Evolutionary conservation across 2,329 filamentous ascomycete species (phyloP).

Genomic region (Daldinia sp.): DNA sequence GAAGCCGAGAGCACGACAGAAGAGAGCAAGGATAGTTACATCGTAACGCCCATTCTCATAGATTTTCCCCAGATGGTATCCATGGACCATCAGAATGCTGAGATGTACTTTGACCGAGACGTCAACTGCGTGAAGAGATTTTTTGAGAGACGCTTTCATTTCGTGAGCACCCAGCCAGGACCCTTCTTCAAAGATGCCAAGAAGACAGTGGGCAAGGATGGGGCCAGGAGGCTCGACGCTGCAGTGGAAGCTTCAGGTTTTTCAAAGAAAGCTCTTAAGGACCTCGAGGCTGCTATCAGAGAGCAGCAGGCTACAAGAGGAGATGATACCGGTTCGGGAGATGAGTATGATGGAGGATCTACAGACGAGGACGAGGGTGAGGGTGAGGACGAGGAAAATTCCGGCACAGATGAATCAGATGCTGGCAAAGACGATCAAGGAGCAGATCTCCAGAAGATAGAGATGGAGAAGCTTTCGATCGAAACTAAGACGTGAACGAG

Average conservation of each 20-base stretch:
- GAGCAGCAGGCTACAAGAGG: slow-evolving; percentile 72
- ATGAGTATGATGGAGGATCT: slow-evolving; percentile 51
- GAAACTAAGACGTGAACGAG: slow-evolving; percentile 45
- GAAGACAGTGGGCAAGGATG: slow-evolving; percentile 76
- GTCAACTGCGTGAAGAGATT: slow-evolving; percentile 96
- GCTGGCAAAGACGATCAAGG: slow-evolving; percentile 41
- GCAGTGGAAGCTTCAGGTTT: slow-evolving; percentile 94
- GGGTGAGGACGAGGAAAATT: slow-evolving; percentile 52
- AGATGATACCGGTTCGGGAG: slow-evolving; percentile 54
- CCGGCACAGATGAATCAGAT: slow-evolving; percentile 50
- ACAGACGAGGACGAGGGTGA: slow-evolving; percentile 49
- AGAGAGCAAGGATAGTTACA: slow-evolving; percentile 54
- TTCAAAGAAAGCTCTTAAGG: slow-evolving; percentile 95
- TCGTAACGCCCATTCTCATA: slow-evolving; percentile 84
- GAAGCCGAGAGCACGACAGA: slow-evolving; percentile 29
- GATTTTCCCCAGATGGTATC: slow-evolving; percentile 99
- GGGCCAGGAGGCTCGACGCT: slow-evolving; percentile 80
- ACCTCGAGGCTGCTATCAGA: slow-evolving; percentile 90
- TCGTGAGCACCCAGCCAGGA: slow-evolving; percentile 82
- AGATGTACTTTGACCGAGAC: slow-evolving; percentile 97
- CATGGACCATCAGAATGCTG: slow-evolving; percentile 90
- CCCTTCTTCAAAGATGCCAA: slow-evolving; percentile 88
- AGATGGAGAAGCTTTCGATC: slow-evolving; percentile 46
- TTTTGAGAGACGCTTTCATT: slow-evolving; percentile 90
- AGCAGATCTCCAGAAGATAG: slow-evolving; percentile 36